Base-by-base conservation (phyloP, 2,329 filamentous ascomycete genomes). In the Fusarium sp. region DNA sequence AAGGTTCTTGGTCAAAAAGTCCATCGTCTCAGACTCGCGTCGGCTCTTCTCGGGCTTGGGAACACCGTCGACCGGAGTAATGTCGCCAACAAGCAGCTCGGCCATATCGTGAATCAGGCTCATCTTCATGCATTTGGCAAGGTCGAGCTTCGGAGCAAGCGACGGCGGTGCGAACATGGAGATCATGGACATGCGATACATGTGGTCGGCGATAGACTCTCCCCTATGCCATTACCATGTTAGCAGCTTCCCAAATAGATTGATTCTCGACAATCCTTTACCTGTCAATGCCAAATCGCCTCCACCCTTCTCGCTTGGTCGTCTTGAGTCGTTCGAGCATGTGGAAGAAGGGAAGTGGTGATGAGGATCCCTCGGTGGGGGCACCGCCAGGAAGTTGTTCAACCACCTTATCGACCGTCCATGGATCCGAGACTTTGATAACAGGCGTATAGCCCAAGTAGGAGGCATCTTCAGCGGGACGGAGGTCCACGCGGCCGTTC, bases 161-260 rank as follows among this genome's bases (percentile, higher is more conserved):
- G 91, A 83, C 0, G 93, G 87, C 2, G 96, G 95, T 3, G 94
- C 94, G 71, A 98, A 89, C 91, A 99, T 93, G 70, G 94, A 94
- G 80, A 99, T 94, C 73, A 99, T 89, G 52, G 95, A 94, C 96
- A 99, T 99, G 82, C 96, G 94, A 83, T 98, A 99, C 96, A 99
- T 99, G 87, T 99, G 96, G 83, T 99, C 96, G 57, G 94, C 89
- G 78, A 99, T 98, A 2, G 94, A 97, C 82, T 99, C 96, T 79
- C 94, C 92, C 62, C 87, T 90, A 68, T 23, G 10, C 28, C 8
- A 11, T 2, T 28, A 12, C n/a, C 16, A 31, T 59, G 48, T 70
- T 12, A 67, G 39, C 50, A 40, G 37, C 4, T 5, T 10, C 36
- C 8, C 7, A 8, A 23, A 8, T 3, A 37, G 18, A n/a, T 1